Evolutionary conservation across 306 rosid genomes (phyloP).

Genomic region (Luffa acutangula): DNA sequence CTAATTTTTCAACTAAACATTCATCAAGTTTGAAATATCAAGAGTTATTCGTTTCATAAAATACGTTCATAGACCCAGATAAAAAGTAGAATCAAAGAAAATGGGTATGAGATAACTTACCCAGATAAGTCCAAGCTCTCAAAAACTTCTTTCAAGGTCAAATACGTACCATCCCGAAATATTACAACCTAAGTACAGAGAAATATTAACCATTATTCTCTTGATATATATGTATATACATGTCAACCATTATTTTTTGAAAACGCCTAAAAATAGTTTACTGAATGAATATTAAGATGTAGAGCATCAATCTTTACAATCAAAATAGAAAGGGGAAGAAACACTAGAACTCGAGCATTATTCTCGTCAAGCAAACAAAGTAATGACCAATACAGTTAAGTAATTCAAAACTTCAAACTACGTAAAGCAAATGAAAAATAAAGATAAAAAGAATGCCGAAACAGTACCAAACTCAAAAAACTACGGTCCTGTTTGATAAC

Average conservation of each 20-base stretch:
- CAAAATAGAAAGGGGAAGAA: not conserved
- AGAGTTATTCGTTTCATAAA: not conserved
- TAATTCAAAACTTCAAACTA: too few relatives aligned
- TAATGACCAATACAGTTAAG: too few relatives aligned
- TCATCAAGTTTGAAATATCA: not conserved
- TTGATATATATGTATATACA: not conserved
- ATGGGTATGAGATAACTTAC: conserved; percentile 21
- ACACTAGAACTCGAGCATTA: too few relatives aligned
- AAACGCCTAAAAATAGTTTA: not conserved
- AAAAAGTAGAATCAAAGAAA: not conserved
- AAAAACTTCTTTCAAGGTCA: conserved; percentile 95
- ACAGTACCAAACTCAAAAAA: too few relatives aligned
- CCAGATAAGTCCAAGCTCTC: conserved; percentile 95
- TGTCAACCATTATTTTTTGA: not conserved
- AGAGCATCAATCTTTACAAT: too few relatives aligned
- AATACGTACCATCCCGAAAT: conserved; percentile 98
- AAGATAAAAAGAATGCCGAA: too few relatives aligned
- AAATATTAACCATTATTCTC: conserved; percentile 3
- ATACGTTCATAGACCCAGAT: not conserved
- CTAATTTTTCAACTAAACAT: too few relatives aligned
- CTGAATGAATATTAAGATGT: too few relatives aligned
- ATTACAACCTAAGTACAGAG: conserved; percentile 70
- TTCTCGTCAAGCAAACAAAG: too few relatives aligned
- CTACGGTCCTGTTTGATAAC: too few relatives aligned
- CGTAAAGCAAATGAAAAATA: too few relatives aligned